Evolutionary conservation across 2,329 filamentous ascomycete genomes (phyloP).

Genomic region (Nemania sp.): DNA sequence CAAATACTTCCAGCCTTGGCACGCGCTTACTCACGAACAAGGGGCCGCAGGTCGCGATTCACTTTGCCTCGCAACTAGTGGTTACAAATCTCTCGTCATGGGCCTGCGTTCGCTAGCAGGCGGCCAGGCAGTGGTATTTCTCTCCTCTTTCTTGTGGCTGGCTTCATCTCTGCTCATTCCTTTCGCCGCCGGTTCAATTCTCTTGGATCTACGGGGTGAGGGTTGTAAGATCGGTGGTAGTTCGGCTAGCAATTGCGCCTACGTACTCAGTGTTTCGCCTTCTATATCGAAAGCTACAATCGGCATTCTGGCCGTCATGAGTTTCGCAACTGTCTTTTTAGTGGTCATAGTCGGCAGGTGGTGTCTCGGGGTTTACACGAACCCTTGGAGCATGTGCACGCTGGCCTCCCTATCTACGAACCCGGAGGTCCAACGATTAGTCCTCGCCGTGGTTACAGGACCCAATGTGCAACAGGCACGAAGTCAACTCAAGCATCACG

Average conservation of each 20-base stretch:
- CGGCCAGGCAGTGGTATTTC: conserved; percentile 34
- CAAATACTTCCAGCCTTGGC: conserved; percentile 42
- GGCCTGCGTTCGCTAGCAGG: conserved; percentile 29
- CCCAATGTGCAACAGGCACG: background rate
- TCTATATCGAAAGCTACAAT: conserved; percentile 32
- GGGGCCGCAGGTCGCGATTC: conserved; percentile 41
- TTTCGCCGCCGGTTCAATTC: conserved; percentile 37
- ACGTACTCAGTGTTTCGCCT: conserved; percentile 36
- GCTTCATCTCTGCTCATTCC: conserved; percentile 37
- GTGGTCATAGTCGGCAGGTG: conserved; percentile 36
- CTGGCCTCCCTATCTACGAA: conserved; percentile 31
- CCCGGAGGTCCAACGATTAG: conserved; percentile 21
- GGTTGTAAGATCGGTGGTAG: conserved; percentile 28
- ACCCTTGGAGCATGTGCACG: conserved; percentile 44
- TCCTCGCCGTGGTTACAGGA: conserved; percentile 1
- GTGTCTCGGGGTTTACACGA: conserved; percentile 39
- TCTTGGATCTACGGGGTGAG: conserved; percentile 35
- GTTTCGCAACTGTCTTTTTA: conserved; percentile 26
- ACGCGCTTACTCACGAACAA: conserved; percentile 39
- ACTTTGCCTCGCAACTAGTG: conserved; percentile 33
- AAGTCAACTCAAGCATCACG: background rate
- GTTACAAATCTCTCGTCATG: conserved; percentile 29
- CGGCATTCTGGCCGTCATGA: conserved; percentile 37
- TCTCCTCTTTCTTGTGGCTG: conserved; percentile 35
- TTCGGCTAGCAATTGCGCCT: conserved; percentile 36